Conservation (phyloP, 345 rosid species). For the Aegle marmelos region DNA sequence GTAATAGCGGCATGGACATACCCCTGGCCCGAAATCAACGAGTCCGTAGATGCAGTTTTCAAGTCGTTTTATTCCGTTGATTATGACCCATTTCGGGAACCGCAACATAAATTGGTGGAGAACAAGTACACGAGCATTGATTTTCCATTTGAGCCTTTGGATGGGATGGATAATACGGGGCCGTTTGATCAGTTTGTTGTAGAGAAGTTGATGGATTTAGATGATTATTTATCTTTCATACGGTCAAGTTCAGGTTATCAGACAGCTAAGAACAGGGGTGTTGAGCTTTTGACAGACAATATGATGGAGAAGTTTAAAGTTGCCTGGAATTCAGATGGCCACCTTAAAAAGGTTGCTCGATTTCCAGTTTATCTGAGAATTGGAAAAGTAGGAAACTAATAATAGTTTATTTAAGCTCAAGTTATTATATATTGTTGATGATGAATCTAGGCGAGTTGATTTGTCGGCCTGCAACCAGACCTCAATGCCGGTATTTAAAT, state of each 20-base stretch:
- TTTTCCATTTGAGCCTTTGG: conserved; percentile 73
- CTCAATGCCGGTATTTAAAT: no score
- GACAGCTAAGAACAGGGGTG: conserved; percentile 61
- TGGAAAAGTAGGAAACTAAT: conserved; percentile 48
- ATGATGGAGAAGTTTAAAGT: conserved; percentile 36
- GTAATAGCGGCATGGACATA: conserved; percentile 86
- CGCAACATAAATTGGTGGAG: conserved; percentile 57
- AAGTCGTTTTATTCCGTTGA: conserved; percentile 38
- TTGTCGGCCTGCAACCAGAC: no score
- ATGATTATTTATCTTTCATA: conserved; percentile 48
- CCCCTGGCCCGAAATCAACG: conserved; percentile 52
- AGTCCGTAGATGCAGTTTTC: conserved; percentile 48
- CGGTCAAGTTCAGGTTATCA: conserved; percentile 72
- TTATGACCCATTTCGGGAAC: conserved; percentile 52
- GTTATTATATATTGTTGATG: no score
- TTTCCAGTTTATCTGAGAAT: conserved; percentile 65
- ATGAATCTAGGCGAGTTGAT: no score
- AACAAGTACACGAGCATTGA: conserved; percentile 44
- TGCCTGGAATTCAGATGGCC: conserved; percentile 56
- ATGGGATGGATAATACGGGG: conserved; percentile 44
- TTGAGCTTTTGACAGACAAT: conserved; percentile 54
- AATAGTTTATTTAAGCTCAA: no score
- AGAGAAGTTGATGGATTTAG: conserved; percentile 55
- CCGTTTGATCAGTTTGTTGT: conserved; percentile 47
- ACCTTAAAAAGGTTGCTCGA: conserved; percentile 37